These are phyloP conservation scores for Aspergillus pseudotamarii DNA, from an alignment of 2,329 filamentous ascomycete genomes.

Conservation along the genomic window DNA sequence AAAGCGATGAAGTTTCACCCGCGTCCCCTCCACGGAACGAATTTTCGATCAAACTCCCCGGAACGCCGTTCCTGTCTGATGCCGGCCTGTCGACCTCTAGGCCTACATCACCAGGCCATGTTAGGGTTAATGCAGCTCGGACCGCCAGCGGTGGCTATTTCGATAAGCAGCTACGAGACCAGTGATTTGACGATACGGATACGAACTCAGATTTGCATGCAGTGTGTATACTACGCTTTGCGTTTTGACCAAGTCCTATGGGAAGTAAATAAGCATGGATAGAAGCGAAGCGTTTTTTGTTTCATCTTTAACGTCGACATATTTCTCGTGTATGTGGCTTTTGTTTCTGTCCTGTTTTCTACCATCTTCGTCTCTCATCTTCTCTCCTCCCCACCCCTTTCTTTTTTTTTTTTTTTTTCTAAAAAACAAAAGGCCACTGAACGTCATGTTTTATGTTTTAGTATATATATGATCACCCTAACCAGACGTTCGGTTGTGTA, in stretches of 20 bases:
- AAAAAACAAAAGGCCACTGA: neutral
- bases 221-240: slow-evolving; percentile 17
- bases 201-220: slow-evolving; percentile 16
- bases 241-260: slow-evolving; percentile 8
- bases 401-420: neutral
- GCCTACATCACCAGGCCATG: slow-evolving; percentile 54
- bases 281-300: slow-evolving; percentile 14
- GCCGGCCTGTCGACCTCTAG: slow-evolving; percentile 56
- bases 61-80: slow-evolving; percentile 51
- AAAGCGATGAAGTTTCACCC: slow-evolving; percentile 47
- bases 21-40: slow-evolving; percentile 42
- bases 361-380: neutral
- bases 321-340: slow-evolving; percentile 4
- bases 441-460: neutral
- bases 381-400: too few relatives aligned
- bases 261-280: slow-evolving; percentile 25
- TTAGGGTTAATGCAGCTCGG: slow-evolving; percentile 44
- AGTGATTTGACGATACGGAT: slow-evolving; percentile 25
- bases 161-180: slow-evolving; percentile 33
- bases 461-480: neutral
- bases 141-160: slow-evolving; percentile 42
- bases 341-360: neutral
- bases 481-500: neutral
- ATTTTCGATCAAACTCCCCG: slow-evolving; percentile 49
- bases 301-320: slow-evolving; percentile 6